Base-by-base conservation (phyloP, 139 green algal genomes). In the Deuterostichococcus epilithicus region DNA sequence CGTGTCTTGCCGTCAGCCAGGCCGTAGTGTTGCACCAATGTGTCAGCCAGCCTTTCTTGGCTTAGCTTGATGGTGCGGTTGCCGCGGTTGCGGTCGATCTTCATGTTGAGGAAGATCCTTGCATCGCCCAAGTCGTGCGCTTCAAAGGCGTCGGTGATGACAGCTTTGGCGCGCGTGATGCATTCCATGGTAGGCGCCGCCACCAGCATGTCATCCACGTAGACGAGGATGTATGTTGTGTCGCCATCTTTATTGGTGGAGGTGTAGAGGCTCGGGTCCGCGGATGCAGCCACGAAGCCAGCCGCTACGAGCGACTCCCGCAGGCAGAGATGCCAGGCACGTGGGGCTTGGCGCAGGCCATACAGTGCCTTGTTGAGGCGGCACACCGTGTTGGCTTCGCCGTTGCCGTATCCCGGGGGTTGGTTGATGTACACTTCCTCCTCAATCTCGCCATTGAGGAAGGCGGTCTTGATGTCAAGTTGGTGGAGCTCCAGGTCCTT, bases 391-490 rank as follows among this genome's bases (percentile, higher is more conserved):
- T 10, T 47, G 36, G 13, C n/a, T n/a, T n/a, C n/a, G n/a, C n/a
- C n/a, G n/a, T n/a, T n/a, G n/a, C n/a, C 22, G 42, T 78, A 78
- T 23, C 74, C 74, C 5, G 59, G 59, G 30, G 74, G 74, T 60
- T 78, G 74, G 34, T 78, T 3, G 8, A 73, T 70, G 42, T 67
- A 84, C 13, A 84, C 47, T 8, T 80, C 75, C n/a, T 84, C 79
- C 75, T 81, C 78, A 30, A 87, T 60, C 36, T 84, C 67, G 13
- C 85, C 80, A n/a, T 92, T 82, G 4, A 90, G 73, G 76, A 89
- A 90, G 1, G 88, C 88, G 3, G 88, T 89, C 45, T 86, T 85
- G 20, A 89, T 80, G 70, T 91, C 84, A 1, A 91, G 23, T 28
- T 89, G 80, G 5, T 83, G 59, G 0, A 90, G n/a, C 60, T 88